Base-by-base conservation (phyloP, 306 rosid species). In the Trifolium repens region DNA sequence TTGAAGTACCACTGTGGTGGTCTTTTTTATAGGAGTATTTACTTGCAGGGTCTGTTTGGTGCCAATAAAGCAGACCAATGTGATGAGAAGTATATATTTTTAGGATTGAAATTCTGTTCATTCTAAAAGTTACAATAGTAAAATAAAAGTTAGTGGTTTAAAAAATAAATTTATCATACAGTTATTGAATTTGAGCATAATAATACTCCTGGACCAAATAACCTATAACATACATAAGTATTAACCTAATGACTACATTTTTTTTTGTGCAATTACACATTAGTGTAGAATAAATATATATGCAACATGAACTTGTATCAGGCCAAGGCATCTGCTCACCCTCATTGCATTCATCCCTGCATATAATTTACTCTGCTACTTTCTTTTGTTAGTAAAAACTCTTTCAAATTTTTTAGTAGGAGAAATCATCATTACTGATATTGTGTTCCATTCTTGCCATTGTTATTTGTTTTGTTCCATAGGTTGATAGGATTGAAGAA, bases 401-500 rank as follows among this genome's bases (percentile, higher is more conserved):
- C 2, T 3, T 7, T 26, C 10, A 64, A 69, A 13, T 26, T 58
- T 40, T 81, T 61, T 62, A 39, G 47, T 34, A 26, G 19, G 53
- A 69, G 53, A 55, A 14, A 44, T 59, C 8, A 64, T 59, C 60
- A 47, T 43, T 72, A 53, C 15, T 54, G 40, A 72, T 72, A 50
- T 61, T 77, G 75, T 67, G 66, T 62, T 79, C 69, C 73, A 72
- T 76, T 67, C 19, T 61, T 69, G 65, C 76, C 30, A 60, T 40
- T 84, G 55, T 49, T 79, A 46, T 67, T 43, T 67, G 44, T 37
- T 42, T 75, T 71, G 63, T 80, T 76, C 75, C 69, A 44, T 75
- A 92, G 99, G 97, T 80, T 92, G 84, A 91, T 94, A 62, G 99
- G 99, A 80, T 83, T 94, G 88, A 94, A 94, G 89, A 94, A 94